phyloP scores from a whole-genome alignment of 495 filamentous ascomycete genomes.

The Extremus antarcticus region DNA sequence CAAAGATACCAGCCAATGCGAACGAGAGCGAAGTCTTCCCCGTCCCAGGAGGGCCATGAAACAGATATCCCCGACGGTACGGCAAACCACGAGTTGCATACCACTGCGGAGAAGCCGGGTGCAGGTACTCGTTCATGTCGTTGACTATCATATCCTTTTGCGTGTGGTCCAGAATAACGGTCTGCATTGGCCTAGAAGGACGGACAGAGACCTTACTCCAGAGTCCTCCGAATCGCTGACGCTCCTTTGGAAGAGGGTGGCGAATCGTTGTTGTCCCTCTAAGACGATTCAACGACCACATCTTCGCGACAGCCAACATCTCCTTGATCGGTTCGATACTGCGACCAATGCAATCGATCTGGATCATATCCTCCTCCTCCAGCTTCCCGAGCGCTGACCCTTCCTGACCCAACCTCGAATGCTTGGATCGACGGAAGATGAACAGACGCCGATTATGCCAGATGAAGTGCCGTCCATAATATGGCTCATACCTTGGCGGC shows the following conservation, averaged over 20 bases:
- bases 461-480: slow-evolving; percentile 30
- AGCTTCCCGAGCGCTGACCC: slow-evolving; percentile 14
- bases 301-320: slow-evolving; percentile 44
- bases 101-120: slow-evolving; percentile 58
- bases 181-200: slow-evolving; percentile 67
- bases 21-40: slow-evolving; percentile 38
- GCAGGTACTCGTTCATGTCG: slow-evolving; percentile 84
- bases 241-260: slow-evolving; percentile 33
- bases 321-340: slow-evolving; percentile 52
- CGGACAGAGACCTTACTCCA: slow-evolving; percentile 60
- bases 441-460: slow-evolving; percentile 26
- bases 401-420: slow-evolving; percentile 22
- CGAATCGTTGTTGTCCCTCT: slow-evolving; percentile 41
- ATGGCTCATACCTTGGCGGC: slow-evolving; percentile 40
- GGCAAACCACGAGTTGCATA: slow-evolving; percentile 56
- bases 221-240: slow-evolving; percentile 29
- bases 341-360: slow-evolving; percentile 39
- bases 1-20: slow-evolving; percentile 60
- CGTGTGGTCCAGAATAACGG: slow-evolving; percentile 66
- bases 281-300: slow-evolving; percentile 24
- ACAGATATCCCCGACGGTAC: slow-evolving; percentile 34
- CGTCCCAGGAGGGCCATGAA: slow-evolving; percentile 33
- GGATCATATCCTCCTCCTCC: slow-evolving; percentile 35
- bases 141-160: slow-evolving; percentile 61
- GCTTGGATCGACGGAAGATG: slow-evolving; percentile 25